phyloP scores from a whole-genome alignment of 1,139 yeast species.

The Lodderomyces oxycetoniae region DNA sequence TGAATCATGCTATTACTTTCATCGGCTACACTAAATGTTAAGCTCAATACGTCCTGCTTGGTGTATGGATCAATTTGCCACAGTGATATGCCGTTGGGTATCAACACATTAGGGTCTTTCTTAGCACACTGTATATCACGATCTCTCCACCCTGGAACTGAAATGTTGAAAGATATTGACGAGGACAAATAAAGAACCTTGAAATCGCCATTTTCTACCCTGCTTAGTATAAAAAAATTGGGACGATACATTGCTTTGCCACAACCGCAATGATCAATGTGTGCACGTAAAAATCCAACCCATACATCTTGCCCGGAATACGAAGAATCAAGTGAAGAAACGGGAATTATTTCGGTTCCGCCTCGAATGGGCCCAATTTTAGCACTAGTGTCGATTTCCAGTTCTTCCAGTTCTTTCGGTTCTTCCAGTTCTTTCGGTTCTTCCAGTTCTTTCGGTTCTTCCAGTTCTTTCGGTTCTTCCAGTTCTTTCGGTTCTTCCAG shows the following conservation, averaged over 20 bases:
- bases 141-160: conserved; percentile 31
- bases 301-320: conserved; percentile 16
- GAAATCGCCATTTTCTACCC: conserved; percentile 18
- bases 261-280: conserved; percentile 33
- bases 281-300: conserved; percentile 38
- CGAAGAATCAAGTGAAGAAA: conserved; percentile 3
- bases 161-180: conserved; percentile 32
- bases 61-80: conserved; percentile 20
- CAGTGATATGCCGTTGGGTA: conserved; percentile 37
- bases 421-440: conserved; percentile 13
- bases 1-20: conserved; percentile 30
- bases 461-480: too few species aligned
- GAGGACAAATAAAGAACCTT: conserved; percentile 31
- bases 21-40: conserved; percentile 35
- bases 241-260: conserved; percentile 35
- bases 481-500: conserved; percentile 13
- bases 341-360: conserved; percentile 32
- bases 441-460: conserved; percentile 14
- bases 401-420: conserved; percentile 15
- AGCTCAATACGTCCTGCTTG: conserved; percentile 27
- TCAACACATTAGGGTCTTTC: conserved; percentile 26
- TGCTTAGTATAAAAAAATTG: conserved; percentile 26
- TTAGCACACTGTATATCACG: conserved; percentile 20
- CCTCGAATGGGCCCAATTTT: conserved; percentile 35
- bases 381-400: too few species aligned